Base-by-base conservation (phyloP, 75 land plant species). In the Pinus taeda region DNA sequence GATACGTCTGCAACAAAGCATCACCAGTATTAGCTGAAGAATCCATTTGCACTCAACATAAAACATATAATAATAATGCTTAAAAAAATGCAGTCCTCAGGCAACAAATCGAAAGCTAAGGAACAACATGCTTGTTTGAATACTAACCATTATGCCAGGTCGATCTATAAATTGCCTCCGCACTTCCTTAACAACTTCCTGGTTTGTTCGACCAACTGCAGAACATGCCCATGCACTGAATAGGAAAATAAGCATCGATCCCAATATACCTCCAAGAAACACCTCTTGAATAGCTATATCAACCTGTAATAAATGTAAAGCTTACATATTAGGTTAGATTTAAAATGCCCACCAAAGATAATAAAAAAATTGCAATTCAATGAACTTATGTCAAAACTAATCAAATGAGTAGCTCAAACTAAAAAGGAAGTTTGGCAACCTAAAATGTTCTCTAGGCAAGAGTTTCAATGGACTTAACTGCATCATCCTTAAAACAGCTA, bases 211-310 rank as follows among this genome's bases (percentile, higher is more conserved):
- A n/a, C n/a, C n/a, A n/a, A n/a, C n/a, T n/a, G n/a, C n/a, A n/a
- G n/a, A n/a, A n/a, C n/a, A n/a, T n/a, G 99, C 95, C 99, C 99
- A 97, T 61, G 99, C 99, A 91, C 99, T 97, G 81, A 97, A 97
- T 29, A 97, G 82, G 79, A 79, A 95, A 29, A 97, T 95, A 62
- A 97, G 92, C 99, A 97, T 97, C 2, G 99, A 92, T 33, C 99
- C 99, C 78, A 97, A 84, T 63, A 97, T 71, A 21, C 99, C 99
- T 81, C 96, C 99, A 71, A 97, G 81, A 74, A 97, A 97, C 71
- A 97, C 98, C 78, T 97, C 99, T 15, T 98, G 99, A 67, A 95
- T 91, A 36, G 99, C 98, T 78, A 97, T 97, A 77, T 97, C 99
- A 75, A 97, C 99, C 99, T 97, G 85, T 26, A 1, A 33, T 67